Percentiles rank a stretch among this genome's conserved stretches.
Conservation (phyloP, 768 basidiomycete genomes). For the Phlebiopsis flavidoalba region DNA sequence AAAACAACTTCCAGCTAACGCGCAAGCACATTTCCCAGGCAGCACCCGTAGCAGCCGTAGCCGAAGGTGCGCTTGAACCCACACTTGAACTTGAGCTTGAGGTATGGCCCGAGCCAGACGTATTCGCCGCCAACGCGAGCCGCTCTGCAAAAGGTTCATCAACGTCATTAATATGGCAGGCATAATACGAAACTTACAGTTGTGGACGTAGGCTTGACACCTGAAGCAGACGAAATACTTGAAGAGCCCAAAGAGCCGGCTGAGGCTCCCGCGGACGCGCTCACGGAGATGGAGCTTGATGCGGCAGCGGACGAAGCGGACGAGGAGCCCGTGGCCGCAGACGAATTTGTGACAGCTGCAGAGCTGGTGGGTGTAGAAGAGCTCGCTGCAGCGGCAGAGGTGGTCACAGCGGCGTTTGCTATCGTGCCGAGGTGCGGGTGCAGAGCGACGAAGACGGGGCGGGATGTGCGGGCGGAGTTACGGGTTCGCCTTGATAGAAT, state of each 20-base stretch:
- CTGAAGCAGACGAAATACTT: not conserved
- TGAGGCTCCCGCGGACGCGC: not conserved
- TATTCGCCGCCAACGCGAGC: not conserved
- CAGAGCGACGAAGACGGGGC: conserved; percentile 59
- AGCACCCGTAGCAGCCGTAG: not conserved
- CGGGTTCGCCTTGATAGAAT: conserved; percentile 57
- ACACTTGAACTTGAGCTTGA: not conserved
- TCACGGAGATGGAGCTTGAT: not conserved
- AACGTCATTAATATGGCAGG: not conserved
- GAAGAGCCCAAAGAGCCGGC: not conserved
- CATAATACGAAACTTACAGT: not conserved
- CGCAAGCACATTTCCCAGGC: not conserved
- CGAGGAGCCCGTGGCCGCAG: not conserved
- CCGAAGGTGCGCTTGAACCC: not conserved
- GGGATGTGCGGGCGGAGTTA: conserved; percentile 52
- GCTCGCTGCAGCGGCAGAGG: not conserved
- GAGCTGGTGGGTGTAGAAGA: not conserved
- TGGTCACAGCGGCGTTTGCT: conserved; percentile 31
- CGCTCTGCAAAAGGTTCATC: not conserved
- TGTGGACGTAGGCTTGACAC: not conserved
- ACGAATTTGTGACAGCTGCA: not conserved
- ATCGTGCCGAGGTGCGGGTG: conserved; percentile 44
- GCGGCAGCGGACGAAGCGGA: not conserved
- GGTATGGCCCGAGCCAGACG: not conserved
- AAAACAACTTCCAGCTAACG: not conserved